These are phyloP conservation scores for Solanum arcanum DNA, from an alignment of 257 asterid genomes.

Conservation along the genomic window DNA sequence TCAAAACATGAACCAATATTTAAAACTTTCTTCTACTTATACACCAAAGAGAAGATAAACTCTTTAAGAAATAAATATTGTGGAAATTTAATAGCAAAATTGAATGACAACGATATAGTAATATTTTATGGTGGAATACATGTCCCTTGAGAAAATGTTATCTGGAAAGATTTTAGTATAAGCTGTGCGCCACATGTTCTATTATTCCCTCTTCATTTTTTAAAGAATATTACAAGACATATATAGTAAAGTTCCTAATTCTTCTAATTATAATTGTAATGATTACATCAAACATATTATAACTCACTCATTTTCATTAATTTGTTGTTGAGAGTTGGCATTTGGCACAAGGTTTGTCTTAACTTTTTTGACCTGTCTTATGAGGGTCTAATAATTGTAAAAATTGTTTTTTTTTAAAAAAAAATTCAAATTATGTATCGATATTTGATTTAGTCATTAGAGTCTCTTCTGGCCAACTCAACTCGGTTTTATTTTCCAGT, in stretches of 20 bases:
- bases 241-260: neutral
- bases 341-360: conserved; percentile 1
- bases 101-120: neutral
- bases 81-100: neutral
- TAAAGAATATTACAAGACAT: neutral
- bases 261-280: neutral
- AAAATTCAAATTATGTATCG: neutral
- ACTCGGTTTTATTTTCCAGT: neutral
- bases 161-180: neutral
- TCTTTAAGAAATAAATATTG: too few relatives aligned
- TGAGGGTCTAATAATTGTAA: neutral
- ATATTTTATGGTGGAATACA: neutral
- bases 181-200: conserved; percentile 7
- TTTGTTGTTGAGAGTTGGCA: neutral
- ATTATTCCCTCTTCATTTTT: neutral
- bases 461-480: neutral
- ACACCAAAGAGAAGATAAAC: neutral
- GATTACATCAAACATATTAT: neutral
- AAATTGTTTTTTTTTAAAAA: neutral
- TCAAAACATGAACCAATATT: neutral
- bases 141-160: neutral
- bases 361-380: conserved; percentile 3
- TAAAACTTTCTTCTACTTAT: neutral
- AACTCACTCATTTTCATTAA: neutral
- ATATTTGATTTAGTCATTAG: neutral